These are phyloP conservation scores for Staphylotrichum tortipilum DNA, from an alignment of 495 filamentous ascomycete species.

Conservation along the genomic window DNA sequence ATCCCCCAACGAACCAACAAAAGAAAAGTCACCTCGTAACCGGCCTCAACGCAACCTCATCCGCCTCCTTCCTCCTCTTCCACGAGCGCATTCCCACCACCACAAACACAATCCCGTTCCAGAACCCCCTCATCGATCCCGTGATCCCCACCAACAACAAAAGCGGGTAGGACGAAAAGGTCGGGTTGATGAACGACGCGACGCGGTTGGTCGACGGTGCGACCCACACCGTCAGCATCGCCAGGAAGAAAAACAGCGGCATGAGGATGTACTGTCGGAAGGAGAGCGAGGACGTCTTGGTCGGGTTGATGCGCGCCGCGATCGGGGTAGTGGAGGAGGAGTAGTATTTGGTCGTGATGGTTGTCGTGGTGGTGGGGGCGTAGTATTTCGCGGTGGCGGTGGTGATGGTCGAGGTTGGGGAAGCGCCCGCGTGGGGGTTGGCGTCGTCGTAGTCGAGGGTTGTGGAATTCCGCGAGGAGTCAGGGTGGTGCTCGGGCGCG, in stretches of 20 bases:
- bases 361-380: too few relatives aligned
- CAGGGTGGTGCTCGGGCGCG: conserved; percentile 3
- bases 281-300: conserved; percentile 26
- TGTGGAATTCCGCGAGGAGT: conserved; percentile 11
- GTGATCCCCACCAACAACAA: conserved; percentile 32
- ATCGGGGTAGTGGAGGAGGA: too few relatives aligned
- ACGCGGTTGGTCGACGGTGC: conserved; percentile 34
- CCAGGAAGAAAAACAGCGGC: conserved; percentile 42
- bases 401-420: too few relatives aligned
- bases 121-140: conserved; percentile 39
- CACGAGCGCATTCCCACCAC: conserved; percentile 33
- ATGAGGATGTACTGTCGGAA: conserved; percentile 42
- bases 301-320: not conserved
- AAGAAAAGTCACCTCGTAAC: not conserved
- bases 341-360: not conserved
- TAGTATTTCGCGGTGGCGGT: too few relatives aligned
- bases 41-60: conserved; percentile 6
- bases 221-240: conserved; percentile 38
- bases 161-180: conserved; percentile 28
- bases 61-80: conserved; percentile 19
- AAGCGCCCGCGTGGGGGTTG: not conserved
- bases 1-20: not conserved
- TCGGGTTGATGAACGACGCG: conserved; percentile 29
- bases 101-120: conserved; percentile 41
- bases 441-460: conserved; percentile 1